Evolutionary conservation across 305 asterid genomes (phyloP).

Genomic region (Solanum chacoense): DNA sequence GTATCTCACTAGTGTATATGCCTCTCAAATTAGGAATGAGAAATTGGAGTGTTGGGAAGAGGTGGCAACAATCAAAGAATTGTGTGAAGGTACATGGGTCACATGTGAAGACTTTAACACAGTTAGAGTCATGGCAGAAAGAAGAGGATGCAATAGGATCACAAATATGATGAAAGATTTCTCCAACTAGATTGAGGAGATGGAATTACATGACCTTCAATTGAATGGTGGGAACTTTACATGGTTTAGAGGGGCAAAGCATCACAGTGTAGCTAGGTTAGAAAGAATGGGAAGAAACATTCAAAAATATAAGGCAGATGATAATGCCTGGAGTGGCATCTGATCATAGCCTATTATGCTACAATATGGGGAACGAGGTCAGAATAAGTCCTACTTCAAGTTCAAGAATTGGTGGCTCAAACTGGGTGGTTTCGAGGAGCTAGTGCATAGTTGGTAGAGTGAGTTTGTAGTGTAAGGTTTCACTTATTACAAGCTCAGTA

Average conservation of each 20-base stretch:
- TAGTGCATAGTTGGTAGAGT: not conserved
- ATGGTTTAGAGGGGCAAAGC: not conserved
- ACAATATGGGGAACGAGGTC: not conserved
- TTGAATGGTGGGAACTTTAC: not conserved
- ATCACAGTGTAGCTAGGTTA: not conserved
- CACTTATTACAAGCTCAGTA: not conserved
- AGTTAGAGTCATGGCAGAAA: no score
- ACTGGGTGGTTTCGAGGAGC: not conserved
- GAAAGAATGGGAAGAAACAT: not conserved
- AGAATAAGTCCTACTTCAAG: not conserved
- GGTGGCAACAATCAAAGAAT: not conserved
- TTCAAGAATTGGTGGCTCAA: not conserved
- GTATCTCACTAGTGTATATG: not conserved
- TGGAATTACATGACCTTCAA: no score
- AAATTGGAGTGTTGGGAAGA: not conserved
- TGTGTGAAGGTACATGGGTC: not conserved
- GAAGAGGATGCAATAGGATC: no score
- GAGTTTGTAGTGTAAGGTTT: not conserved
- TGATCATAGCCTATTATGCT: not conserved
- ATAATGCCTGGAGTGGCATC: not conserved
- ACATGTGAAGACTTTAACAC: no score
- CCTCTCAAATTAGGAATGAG: not conserved
- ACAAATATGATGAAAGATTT: no score
- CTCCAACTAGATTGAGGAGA: no score
- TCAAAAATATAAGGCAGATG: not conserved